Evolutionary conservation across 208 protist species (phyloP), one percentile per base, ranked within the genome.

Genomic region (Wallacemonas sp.): DNA sequence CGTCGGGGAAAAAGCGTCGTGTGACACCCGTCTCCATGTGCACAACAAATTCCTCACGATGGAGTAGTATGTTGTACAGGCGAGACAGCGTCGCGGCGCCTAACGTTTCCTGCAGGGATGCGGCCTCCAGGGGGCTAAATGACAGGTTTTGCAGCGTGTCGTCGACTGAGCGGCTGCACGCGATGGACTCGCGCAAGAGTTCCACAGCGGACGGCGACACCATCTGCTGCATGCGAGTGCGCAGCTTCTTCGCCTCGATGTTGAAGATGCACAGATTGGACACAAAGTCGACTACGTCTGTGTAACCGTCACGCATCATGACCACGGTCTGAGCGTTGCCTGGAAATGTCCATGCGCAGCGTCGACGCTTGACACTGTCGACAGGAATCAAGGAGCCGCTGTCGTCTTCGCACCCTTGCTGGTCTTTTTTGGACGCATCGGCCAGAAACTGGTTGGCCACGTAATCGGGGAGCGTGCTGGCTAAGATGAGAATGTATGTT

Each of bases 231-330:
- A 94, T 69, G 12, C 83, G 80, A 19, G 67, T 59, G 26, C 85
- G 72, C 19, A 94, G 71, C 68, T 94, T 94, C 39, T 73, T 63
- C 0, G 79, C 68, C 64, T 95, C 89, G 21, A 95, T 70, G 54
- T 74, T 80, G 58, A 90, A 81, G 41, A 95, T 88, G 60, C 84
- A 92, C 24, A 95, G 57, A 62, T 81, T 89, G 17, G 84, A 88
- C 45, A 93, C 74, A 64, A 95, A 92, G 60, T 95, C 89, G 24
- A 95, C 77, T 19, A 89, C 77, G 68, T 95, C 89, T 0, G 89
- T 92, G 78, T 85, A 90, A 33, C 79, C 78, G 71, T 95, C 89
- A 9, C 89, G 81, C 70, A 91, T 89, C 38, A 95, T 72, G 26
- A 95, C 68, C 22, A 93, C 27, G n/a, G 85, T 90, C 58, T 93